Conservation (phyloP, 2,329 filamentous ascomycete genomes). For the Triangularia verruculosa region DNA sequence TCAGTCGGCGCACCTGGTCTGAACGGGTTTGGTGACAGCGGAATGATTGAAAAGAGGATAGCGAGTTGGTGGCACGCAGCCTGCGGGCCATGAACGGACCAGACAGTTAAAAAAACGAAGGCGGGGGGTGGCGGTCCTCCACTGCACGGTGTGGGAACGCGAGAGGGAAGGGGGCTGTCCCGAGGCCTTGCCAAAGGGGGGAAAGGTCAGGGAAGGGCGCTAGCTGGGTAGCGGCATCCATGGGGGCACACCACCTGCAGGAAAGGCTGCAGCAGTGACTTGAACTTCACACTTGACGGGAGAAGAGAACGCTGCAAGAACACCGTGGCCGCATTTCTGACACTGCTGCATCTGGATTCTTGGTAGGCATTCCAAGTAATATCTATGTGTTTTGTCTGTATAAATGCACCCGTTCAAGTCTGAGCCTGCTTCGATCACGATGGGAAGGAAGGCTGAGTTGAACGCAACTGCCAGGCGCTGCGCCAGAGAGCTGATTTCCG, state of each 20-base stretch:
- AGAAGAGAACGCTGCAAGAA: not conserved
- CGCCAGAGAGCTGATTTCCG: conserved; percentile 3
- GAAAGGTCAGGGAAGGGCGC: conserved; percentile 25
- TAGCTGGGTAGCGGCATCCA: conserved; percentile 18
- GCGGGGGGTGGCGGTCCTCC: conserved; percentile 31
- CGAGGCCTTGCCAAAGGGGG: conserved; percentile 30
- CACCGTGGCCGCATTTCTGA: conserved; percentile 11
- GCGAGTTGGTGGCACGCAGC: conserved; percentile 48
- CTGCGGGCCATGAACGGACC: conserved; percentile 38
- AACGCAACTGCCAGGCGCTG: not conserved
- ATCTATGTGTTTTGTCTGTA: not conserved
- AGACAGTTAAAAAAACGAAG: conserved; percentile 40
- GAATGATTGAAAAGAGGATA: conserved; percentile 51
- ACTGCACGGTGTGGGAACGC: conserved; percentile 23
- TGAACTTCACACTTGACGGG: conserved; percentile 1
- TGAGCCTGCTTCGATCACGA: not conserved
- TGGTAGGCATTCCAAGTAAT: not conserved
- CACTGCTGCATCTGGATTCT: conserved; percentile 9
- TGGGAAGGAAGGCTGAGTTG: not conserved
- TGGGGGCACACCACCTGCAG: conserved; percentile 25
- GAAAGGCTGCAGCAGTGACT: conserved; percentile 26
- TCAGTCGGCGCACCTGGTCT: conserved; percentile 37
- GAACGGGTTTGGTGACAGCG: conserved; percentile 47
- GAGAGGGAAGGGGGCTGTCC: conserved; percentile 2
- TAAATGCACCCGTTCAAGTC: too few relatives aligned